A percentile compares a stretch with the other conserved stretches of the same genome.
These are phyloP conservation scores for Penicillium paradoxum DNA, from an alignment of 495 filamentous ascomycete genomes.

Conservation along the genomic window DNA sequence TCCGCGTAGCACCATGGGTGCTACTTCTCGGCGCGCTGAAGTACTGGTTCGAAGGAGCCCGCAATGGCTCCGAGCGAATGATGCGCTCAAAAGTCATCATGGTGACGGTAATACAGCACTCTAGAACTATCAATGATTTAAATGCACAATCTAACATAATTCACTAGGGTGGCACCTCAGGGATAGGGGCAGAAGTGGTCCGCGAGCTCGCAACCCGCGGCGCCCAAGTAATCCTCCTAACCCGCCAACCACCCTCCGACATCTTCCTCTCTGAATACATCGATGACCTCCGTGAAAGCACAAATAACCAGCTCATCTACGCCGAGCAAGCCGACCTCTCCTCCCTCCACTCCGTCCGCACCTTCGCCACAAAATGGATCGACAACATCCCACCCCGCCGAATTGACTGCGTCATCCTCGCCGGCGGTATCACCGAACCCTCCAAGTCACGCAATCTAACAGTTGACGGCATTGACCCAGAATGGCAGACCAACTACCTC, in stretches of 20 bases:
- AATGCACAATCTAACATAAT: slow-evolving; percentile 1
- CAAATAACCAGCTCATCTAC: slow-evolving; percentile 86
- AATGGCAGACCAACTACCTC: slow-evolving; percentile 93
- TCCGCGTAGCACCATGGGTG: slow-evolving; percentile 57
- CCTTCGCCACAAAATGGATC: slow-evolving; percentile 98
- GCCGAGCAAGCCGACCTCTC: slow-evolving; percentile 90
- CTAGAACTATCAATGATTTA: not conserved
- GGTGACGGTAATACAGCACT: slow-evolving; percentile 60
- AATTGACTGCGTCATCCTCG: slow-evolving; percentile 90
- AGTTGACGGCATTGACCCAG: slow-evolving; percentile 74
- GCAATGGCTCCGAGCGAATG: slow-evolving; percentile 70
- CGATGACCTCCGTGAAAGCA: slow-evolving; percentile 72
- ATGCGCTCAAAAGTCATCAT: slow-evolving; percentile 93
- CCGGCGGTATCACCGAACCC: slow-evolving; percentile 64
- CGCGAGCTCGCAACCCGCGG: slow-evolving; percentile 73
- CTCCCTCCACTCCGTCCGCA: slow-evolving; percentile 78
- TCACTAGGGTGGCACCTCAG: slow-evolving; percentile 79
- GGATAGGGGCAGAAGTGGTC: slow-evolving; percentile 76
- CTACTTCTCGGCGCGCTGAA: slow-evolving; percentile 63
- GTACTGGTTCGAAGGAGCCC: slow-evolving; percentile 69
- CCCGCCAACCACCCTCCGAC: slow-evolving; percentile 72
- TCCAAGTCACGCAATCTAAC: slow-evolving; percentile 52
- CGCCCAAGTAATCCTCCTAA: slow-evolving; percentile 87
- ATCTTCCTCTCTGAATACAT: slow-evolving; percentile 89
- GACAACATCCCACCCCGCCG: slow-evolving; percentile 88